Conservation (phyloP, 176 grass and related monocot species). For the Raddia distichophylla region DNA sequence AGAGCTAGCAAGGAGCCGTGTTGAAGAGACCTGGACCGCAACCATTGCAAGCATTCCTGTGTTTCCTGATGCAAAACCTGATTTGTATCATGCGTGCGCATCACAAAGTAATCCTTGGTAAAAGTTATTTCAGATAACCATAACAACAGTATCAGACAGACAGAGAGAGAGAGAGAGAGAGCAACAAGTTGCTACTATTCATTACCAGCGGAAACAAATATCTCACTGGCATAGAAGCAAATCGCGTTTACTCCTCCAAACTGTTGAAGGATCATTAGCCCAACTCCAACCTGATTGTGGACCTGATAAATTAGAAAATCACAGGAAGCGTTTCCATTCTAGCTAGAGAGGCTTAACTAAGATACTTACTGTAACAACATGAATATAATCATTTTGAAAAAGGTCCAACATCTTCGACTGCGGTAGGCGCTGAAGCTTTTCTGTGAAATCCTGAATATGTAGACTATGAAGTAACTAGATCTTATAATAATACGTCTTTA, state of each 20-base stretch:
- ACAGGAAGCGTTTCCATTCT: background rate
- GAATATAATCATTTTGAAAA: conserved; percentile 76
- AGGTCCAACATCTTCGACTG: conserved; percentile 65
- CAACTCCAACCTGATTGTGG: conserved; percentile 63
- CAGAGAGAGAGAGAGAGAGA: background rate
- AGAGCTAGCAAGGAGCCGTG: background rate
- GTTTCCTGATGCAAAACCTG: conserved; percentile 83
- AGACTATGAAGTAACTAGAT: conserved; percentile 6
- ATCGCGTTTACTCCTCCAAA: conserved; percentile 95
- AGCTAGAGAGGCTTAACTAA: background rate
- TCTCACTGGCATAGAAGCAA: conserved; percentile 84
- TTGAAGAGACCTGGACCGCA: conserved; percentile 59
- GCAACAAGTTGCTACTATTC: background rate
- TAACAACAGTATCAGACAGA: background rate
- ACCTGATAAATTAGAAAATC: background rate
- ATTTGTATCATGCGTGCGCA: conserved; percentile 9
- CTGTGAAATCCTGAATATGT: conserved; percentile 68
- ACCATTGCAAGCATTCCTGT: conserved; percentile 84
- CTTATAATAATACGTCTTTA: conserved; percentile 2
- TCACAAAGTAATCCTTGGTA: background rate
- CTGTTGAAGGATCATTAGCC: conserved; percentile 88
- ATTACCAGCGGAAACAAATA: conserved; percentile 93
- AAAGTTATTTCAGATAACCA: background rate
- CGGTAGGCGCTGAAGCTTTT: conserved; percentile 53
- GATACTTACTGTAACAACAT: conserved; percentile 60